Conservation (phyloP, 805 yeast genomes). For the Zygosaccharomyces bisporus region DNA sequence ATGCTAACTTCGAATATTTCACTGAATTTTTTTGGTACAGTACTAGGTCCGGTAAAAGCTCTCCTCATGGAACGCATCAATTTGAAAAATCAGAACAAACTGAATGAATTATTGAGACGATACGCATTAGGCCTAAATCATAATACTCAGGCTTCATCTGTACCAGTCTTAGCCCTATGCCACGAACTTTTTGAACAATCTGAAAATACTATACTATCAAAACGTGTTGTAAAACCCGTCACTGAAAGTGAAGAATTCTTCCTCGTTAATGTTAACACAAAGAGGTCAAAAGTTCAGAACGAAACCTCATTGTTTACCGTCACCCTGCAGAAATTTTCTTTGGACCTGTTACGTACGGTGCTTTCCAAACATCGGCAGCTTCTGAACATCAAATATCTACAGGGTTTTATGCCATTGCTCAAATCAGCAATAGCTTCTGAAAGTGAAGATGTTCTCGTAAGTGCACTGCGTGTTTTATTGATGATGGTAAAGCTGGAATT, state of each 20-base stretch:
- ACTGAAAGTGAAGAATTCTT: constrained; percentile 60
- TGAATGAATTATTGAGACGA: constrained; percentile 75
- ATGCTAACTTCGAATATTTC: constrained; percentile 62
- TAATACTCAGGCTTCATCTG: constrained; percentile 56
- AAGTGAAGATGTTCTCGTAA: constrained; percentile 71
- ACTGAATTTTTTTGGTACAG: constrained; percentile 49
- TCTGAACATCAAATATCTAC: constrained; percentile 54
- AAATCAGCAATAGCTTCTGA: constrained; percentile 57
- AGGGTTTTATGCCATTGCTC: constrained; percentile 72
- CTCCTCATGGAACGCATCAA: constrained; percentile 62
- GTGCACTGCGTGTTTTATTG: constrained; percentile 62
- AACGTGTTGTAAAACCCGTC: constrained; percentile 7
- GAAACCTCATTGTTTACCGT: constrained; percentile 55
- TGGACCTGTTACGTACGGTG: constrained; percentile 72
- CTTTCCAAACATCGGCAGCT: constrained; percentile 60
- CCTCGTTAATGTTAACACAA: constrained; percentile 66
- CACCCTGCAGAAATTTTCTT: constrained; percentile 68
- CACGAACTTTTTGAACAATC: constrained; percentile 66
- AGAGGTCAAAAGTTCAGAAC: constrained; percentile 48
- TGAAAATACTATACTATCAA: constrained; percentile 16
- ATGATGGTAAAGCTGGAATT: constrained; percentile 60
- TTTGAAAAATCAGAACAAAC: constrained; percentile 63
- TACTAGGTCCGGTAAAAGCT: constrained; percentile 67
- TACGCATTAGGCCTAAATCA: constrained; percentile 74
- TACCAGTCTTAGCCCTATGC: constrained; percentile 64